Evolutionary conservation across 768 basidiomycete species (phyloP).

Genomic region (Auriscalpium vulgare): DNA sequence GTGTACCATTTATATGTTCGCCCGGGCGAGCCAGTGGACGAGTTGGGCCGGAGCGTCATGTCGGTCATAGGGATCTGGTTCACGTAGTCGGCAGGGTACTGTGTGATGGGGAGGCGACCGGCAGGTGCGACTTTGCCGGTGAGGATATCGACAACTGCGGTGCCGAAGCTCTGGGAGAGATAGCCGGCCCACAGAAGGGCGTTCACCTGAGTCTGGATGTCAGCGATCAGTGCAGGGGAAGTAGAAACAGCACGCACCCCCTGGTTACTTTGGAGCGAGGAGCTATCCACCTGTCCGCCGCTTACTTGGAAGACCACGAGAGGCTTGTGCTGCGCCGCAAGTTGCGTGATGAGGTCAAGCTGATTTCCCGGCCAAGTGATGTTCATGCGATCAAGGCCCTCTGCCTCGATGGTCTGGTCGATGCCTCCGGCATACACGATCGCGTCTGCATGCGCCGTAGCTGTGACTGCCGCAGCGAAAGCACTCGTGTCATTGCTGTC

Average conservation of each 20-base stretch:
- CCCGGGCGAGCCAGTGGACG: slow-evolving; percentile 34
- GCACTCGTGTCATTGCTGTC: slow-evolving; percentile 31
- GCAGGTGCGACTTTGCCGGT: slow-evolving; percentile 44
- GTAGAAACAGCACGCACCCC: slow-evolving; percentile 24
- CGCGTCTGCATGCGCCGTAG: slow-evolving; percentile 40
- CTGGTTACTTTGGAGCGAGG: slow-evolving; percentile 34
- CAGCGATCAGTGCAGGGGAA: background rate
- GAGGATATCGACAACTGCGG: slow-evolving; percentile 44
- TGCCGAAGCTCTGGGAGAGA: slow-evolving; percentile 48
- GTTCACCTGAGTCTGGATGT: slow-evolving; percentile 31
- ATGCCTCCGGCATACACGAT: slow-evolving; percentile 50
- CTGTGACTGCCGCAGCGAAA: slow-evolving; percentile 44
- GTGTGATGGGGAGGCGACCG: slow-evolving; percentile 46
- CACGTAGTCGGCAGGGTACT: slow-evolving; percentile 44
- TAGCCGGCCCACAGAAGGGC: slow-evolving; percentile 52
- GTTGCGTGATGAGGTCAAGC: slow-evolving; percentile 38
- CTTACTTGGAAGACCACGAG: slow-evolving; percentile 48
- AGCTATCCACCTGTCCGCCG: slow-evolving; percentile 47
- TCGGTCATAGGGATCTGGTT: slow-evolving; percentile 47
- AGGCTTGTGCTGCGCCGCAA: slow-evolving; percentile 41
- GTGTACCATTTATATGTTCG: slow-evolving; percentile 54
- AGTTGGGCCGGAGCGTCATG: slow-evolving; percentile 44
- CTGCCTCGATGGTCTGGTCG: slow-evolving; percentile 40
- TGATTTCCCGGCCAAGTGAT: slow-evolving; percentile 53
- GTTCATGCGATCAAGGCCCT: slow-evolving; percentile 36